Base-by-base conservation (phyloP, 78 protist species). In the Thecamonas trahens region DNA sequence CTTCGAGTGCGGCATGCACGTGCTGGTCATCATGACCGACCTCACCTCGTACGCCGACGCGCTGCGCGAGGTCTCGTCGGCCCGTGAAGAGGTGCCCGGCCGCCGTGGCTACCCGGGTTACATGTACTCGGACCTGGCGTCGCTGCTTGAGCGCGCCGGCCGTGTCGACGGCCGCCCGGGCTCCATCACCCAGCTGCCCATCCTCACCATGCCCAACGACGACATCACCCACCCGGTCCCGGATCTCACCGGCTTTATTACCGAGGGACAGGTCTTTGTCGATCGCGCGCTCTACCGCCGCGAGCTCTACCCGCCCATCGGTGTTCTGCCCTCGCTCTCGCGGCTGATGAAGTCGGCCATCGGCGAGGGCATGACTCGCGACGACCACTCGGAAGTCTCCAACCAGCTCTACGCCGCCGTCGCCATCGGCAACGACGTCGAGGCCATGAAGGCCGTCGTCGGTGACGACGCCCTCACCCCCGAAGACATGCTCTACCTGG, bases 21-120 rank as follows among this genome's bases (percentile, higher is more conserved):
- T 97, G 42, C 82, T 95, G 20, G 99, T 95, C 65, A 92, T 97
- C 64, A 71, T 94, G n/a, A 97, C 99, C 11, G 99, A 98, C 78
- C 97, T 98, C 99, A 66, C 91, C 40, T 94, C 98, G 17, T 98
- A 98, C 67, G 99, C 99, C 50, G 99, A 95, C 49, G 99, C 99
- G 14, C 97, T 98, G 39, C 99, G 99, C 67, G 99, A 98, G 86
- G 93, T 87, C 28, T 89, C 95, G 0, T 91, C 94, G 34, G 97
- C 97, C 26, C 90, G 97, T 49, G 94, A 90, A 78, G 97, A 93
- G 57, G 89, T 87, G 31, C 91, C 91, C 32, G 96, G 97, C 0
- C 91, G 99, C 26, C 86, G 99, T 45, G 99, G 99, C 52, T 98
- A 91, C 84, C 99, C 99, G 29, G 99, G 99, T 68, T 98, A 97